Evolutionary conservation across 768 basidiomycete genomes (phyloP), one percentile per base, ranked within the genome.

Genomic region (Pisolithus albus): DNA sequence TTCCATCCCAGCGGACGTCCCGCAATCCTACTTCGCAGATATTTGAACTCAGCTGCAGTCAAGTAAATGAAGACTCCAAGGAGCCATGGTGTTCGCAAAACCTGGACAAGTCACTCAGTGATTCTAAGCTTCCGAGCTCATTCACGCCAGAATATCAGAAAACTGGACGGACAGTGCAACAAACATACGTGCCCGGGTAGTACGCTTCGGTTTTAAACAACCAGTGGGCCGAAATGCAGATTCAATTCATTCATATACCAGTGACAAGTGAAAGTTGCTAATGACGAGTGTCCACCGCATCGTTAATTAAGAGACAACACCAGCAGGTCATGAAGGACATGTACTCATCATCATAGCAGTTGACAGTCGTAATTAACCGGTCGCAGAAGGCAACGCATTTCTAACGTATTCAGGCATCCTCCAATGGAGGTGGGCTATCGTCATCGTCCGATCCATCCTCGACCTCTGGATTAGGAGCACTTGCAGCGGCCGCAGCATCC

Each of bases 391-490:
- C 16, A 21, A 7, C 7, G n/a, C 37, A 30, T 23, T 51, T 51
- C 48, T 45, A 47, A 54, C 24, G 52, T 47, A 26, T 21, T 46
- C 11, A 15, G 46, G 36, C 74, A n/a, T 83, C 81, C 71, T 91
- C 89, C 44, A 92, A 83, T 59, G 88, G 86, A 47, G 89, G 89
- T 51, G 87, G 88, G 47, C 82, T 86, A 39, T 83, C 86, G 46
- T 82, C 83, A 6, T 72, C 62, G 32, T 76, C 75, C 36, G 63
- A 65, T 5, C 61, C 76, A 18, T 65, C 73, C 21, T 56, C 72
- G 24, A 40, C 64, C 4, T 49, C 46, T 21, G 24, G 10, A 18
- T 3, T 18, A 34, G 16, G 4, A 13, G 18, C 18, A 13, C 11
- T 15, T 13, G 28, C 49, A 18, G 43, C 26, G 8, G 28, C 52